Base-by-base conservation (phyloP, 345 rosid species). In the Pistacia vera region DNA sequence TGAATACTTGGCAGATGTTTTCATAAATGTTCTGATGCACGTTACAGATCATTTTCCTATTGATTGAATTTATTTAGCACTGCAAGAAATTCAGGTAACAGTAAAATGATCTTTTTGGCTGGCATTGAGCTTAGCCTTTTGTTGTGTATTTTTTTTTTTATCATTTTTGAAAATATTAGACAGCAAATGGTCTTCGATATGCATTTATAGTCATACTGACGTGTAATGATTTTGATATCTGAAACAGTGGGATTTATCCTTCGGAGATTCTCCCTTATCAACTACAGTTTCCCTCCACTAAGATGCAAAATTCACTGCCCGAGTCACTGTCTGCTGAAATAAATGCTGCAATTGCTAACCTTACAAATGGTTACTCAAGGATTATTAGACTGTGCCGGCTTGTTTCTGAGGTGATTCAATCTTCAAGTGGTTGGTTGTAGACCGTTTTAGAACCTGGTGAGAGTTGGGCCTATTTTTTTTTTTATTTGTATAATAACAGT, bases 161-260 rank as follows among this genome's bases (percentile, higher is more conserved):
- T 63, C 63, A 16, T 63, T 75, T 28, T 59, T 14, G 14, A 46
- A 10, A 36, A 30, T 36, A 55, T 66, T 72, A 22, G 11, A 58
- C 5, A 12, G 16, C 16, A n/a, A 46, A 22, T 67, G 18, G 35
- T 11, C 54, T 4, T 54, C 17, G 5, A 11, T n/a, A 2, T 11
- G 4, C 18, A 52, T 48, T 61, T 28, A 72, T 64, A 28, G 25
- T 55, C 33, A 20, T 60, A 62, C 52, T 58, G 20, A 66, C 71
- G 9, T 55, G 78, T 75, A 25, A 68, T 55, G 3, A 20, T 71
- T 60, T 41, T 68, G 16, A 33, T 80, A 79, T 83, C 61, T 74
- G 72, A 76, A 61, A 63, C 95, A 89, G 93, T 71, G 93, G 93
- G 75, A 65, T 87, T 54, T 89, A 91, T 83, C 92, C 95, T 72